Percentiles rank a stretch among this genome's conserved stretches.
Evolutionary conservation across 179 eudicot genomes (phyloP).

Genomic region (Monotropa hypopitys): DNA sequence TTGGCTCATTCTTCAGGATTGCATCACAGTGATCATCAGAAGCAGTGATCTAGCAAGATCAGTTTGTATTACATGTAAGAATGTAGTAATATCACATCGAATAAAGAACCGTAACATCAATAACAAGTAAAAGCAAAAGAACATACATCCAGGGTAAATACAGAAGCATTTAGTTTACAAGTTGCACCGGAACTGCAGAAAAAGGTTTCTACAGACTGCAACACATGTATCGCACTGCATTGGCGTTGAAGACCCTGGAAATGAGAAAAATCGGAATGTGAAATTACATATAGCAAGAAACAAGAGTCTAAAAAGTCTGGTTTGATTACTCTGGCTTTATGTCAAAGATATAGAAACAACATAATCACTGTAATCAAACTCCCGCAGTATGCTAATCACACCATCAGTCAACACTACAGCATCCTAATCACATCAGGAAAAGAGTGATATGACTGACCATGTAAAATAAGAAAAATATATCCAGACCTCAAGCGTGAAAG

Average conservation of each 20-base stretch:
- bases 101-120: neutral
- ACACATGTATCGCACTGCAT: conserved; percentile 45
- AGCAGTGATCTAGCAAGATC: conserved; percentile 31
- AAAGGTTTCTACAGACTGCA: conserved; percentile 57
- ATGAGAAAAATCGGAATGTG: neutral
- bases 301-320: neutral
- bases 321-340: neutral
- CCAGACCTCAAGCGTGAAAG: conserved; percentile 76
- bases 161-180: conserved; percentile 40
- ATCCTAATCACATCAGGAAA: neutral
- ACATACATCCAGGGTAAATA: conserved; percentile 64
- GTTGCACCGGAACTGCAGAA: conserved; percentile 45
- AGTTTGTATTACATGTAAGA: neutral
- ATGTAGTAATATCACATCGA: neutral
- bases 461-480: conserved; percentile 2
- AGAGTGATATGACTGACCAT: neutral
- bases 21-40: conserved; percentile 38
- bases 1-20: conserved; percentile 33
- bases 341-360: neutral
- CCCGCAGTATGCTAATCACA: neutral
- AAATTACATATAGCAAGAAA: conserved; percentile 3
- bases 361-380: neutral
- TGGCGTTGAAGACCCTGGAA: conserved; percentile 72
- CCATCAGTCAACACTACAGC: neutral
- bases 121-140: neutral